Percentiles rank a stretch among this genome's conserved stretches.
Evolutionary conservation across 1,139 yeast genomes (phyloP).

Genomic region (Lizanozyma gosingica): DNA sequence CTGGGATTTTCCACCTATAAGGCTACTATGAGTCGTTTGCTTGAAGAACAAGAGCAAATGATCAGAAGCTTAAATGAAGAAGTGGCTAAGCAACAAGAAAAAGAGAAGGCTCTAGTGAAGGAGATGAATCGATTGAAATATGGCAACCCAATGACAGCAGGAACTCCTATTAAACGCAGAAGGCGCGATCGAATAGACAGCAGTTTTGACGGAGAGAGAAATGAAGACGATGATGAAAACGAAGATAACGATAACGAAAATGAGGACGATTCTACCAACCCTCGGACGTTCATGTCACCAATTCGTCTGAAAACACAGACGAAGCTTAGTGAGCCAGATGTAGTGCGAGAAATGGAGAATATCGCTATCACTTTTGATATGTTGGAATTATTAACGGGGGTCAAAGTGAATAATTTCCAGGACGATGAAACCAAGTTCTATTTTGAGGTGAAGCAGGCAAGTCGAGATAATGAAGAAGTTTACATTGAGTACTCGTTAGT

Average conservation of each 20-base stretch:
- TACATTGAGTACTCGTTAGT: slow-evolving; percentile 27
- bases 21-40: not conserved
- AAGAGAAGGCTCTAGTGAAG: not conserved
- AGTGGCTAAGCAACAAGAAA: not conserved
- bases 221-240: not conserved
- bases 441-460: slow-evolving; percentile 47
- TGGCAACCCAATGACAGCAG: not conserved
- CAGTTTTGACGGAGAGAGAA: not conserved
- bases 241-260: not conserved
- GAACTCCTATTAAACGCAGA: not conserved
- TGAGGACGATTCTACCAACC: not conserved
- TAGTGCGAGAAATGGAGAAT: slow-evolving; percentile 27
- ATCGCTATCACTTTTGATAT: slow-evolving; percentile 45
- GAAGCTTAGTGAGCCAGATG: not conserved
- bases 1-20: not conserved
- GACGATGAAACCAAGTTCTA: slow-evolving; percentile 34
- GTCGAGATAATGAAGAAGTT: slow-evolving; percentile 24
- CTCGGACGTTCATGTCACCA: not conserved
- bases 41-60: not conserved
- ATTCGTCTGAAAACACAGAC: not conserved
- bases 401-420: slow-evolving; percentile 40
- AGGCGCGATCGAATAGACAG: not conserved
- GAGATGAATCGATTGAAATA: not conserved
- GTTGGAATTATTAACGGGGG: slow-evolving; percentile 49
- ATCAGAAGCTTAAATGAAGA: not conserved